Evolutionary conservation across 768 basidiomycete species (phyloP).

Genomic region (Cystobasidium onofrii): DNA sequence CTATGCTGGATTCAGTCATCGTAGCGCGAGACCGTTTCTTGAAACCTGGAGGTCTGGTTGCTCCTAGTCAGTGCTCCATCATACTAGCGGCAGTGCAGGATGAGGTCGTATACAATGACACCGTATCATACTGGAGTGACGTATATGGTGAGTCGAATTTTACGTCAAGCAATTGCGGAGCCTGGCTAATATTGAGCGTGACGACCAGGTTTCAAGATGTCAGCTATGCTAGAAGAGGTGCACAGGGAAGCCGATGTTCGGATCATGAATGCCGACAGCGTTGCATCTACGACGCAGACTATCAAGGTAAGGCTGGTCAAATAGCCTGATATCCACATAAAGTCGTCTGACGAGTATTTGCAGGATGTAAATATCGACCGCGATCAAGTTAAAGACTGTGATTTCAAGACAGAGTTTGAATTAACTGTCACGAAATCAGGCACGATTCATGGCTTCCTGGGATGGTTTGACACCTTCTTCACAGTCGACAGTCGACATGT

Average conservation of each 20-base stretch:
- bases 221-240: constrained; percentile 65
- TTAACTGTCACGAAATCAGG: constrained; percentile 55
- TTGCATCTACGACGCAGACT: constrained; percentile 58
- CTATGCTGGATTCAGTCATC: constrained; percentile 97
- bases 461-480: constrained; percentile 96
- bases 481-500: constrained; percentile 45
- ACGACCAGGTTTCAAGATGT: constrained; percentile 62
- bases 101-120: constrained; percentile 65
- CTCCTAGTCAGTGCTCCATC: constrained; percentile 80
- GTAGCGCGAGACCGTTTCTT: constrained; percentile 81
- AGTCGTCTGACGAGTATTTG: constrained; percentile 30
- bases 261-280: constrained; percentile 58
- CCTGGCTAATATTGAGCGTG: not conserved
- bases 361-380: constrained; percentile 69
- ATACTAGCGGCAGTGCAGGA: constrained; percentile 75
- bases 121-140: constrained; percentile 79
- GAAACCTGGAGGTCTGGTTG: constrained; percentile 67
- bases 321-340: too few relatives aligned
- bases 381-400: constrained; percentile 62
- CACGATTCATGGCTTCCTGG: constrained; percentile 69
- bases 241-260: constrained; percentile 80
- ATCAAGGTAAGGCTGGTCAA: constrained; percentile 55
- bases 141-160: constrained; percentile 62
- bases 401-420: constrained; percentile 69
- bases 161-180: not conserved